These are phyloP conservation scores for Aspergillus transmontanensis DNA, from an alignment of 2,329 filamentous ascomycete species.

Conservation along the genomic window DNA sequence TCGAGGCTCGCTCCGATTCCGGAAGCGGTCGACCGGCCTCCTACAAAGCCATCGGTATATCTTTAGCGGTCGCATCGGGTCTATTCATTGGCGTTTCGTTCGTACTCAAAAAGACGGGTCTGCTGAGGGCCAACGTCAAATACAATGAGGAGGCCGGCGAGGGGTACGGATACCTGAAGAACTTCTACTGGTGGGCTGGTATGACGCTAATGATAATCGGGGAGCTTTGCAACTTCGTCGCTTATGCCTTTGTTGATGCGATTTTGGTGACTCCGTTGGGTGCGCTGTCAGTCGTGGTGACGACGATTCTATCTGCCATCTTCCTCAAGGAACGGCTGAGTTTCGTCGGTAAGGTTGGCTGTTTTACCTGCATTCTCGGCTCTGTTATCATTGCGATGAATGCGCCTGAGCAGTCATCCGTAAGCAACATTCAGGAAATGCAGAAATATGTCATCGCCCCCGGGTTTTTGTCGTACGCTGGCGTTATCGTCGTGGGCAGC, in stretches of 20 bases:
- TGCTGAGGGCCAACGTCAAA: constrained; percentile 91
- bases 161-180: constrained; percentile 96
- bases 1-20: constrained; percentile 49
- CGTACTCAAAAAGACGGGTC: constrained; percentile 89
- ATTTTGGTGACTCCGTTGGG: constrained; percentile 93
- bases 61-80: constrained; percentile 82
- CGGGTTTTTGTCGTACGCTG: constrained; percentile 82
- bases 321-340: constrained; percentile 95
- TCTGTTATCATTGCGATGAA: constrained; percentile 94
- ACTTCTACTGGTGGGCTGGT: constrained; percentile 89
- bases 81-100: constrained; percentile 94
- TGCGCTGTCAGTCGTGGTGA: constrained; percentile 88
- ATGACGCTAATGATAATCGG: constrained; percentile 98
- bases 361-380: constrained; percentile 91
- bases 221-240: constrained; percentile 95
- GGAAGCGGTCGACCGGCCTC: constrained; percentile 50
- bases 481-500: constrained; percentile 76
- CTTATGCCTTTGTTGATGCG: constrained; percentile 94
- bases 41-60: constrained; percentile 86
- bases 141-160: constrained; percentile 95
- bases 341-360: constrained; percentile 93
- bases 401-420: constrained; percentile 82
- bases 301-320: constrained; percentile 86
- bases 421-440: constrained; percentile 89
- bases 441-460: constrained; percentile 82